Conservation (phyloP, 1,139 yeast genomes). For the Kodamaea alishanica region DNA sequence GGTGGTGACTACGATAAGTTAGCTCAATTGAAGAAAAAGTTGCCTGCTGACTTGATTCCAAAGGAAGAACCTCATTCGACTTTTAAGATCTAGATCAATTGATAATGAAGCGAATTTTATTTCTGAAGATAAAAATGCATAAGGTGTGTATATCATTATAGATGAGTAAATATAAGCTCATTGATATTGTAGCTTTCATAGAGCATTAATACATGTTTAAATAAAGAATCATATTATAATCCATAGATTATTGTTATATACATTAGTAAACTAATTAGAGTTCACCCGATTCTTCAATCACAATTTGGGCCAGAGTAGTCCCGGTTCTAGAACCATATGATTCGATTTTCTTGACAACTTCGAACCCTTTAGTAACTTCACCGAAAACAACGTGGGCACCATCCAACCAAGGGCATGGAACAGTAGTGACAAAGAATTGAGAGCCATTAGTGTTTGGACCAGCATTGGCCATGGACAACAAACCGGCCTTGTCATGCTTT, state of each 20-base stretch:
- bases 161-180: too few relatives aligned
- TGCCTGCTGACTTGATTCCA: conserved; percentile 39
- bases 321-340: conserved; percentile 32
- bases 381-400: conserved; percentile 44
- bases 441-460: conserved; percentile 45
- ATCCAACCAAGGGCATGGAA: conserved; percentile 43
- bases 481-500: conserved; percentile 35
- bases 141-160: too few relatives aligned
- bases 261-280: conserved; percentile 7
- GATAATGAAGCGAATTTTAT: too few relatives aligned
- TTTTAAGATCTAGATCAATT: conserved; percentile 26
- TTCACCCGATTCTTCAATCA: conserved; percentile 41
- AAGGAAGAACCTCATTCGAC: conserved; percentile 34
- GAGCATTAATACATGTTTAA: conserved; percentile 1
- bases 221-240: background rate
- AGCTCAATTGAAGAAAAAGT: conserved; percentile 62
- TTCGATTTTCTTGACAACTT: conserved; percentile 38
- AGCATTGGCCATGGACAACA: conserved; percentile 43
- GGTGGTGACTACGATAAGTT: conserved; percentile 83
- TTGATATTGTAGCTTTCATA: conserved; percentile 1
- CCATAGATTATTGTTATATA: background rate
- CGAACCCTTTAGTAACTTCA: conserved; percentile 39
- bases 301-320: conserved; percentile 25
- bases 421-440: conserved; percentile 42
- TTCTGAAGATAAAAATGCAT: background rate